phyloP scores from a whole-genome alignment of 768 basidiomycete species.

The Rhizopogon sp. region DNA sequence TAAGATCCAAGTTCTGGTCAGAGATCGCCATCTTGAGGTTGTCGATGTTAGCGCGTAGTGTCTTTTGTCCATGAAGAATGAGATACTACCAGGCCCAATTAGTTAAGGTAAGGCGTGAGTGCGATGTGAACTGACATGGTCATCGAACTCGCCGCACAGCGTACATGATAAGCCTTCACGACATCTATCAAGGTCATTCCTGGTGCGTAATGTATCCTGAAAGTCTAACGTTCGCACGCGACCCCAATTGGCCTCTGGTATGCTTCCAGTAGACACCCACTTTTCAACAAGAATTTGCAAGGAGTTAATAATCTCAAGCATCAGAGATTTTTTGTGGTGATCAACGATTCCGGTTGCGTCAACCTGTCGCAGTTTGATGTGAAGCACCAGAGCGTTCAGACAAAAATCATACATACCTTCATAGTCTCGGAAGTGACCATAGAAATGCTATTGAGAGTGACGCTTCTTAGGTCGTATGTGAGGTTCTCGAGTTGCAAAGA shows the following conservation, averaged over 20 bases:
- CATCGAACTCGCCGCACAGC: conserved; percentile 60
- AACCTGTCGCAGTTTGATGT: conserved; percentile 39
- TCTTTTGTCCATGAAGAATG: conserved; percentile 68
- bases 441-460: conserved; percentile 70
- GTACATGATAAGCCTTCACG: conserved; percentile 45
- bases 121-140: conserved; percentile 56
- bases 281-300: conserved; percentile 51
- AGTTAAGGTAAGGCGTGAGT: background rate
- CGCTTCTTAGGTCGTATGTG: conserved; percentile 60
- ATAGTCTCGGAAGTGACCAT: conserved; percentile 65
- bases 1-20: conserved; percentile 92
- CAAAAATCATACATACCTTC: conserved; percentile 47
- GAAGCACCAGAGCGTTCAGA: background rate
- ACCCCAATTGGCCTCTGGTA: conserved; percentile 84
- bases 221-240: conserved; percentile 85
- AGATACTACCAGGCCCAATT: conserved; percentile 52
- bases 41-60: conserved; percentile 70
- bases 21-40: conserved; percentile 81
- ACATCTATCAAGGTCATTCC: conserved; percentile 45
- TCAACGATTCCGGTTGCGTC: conserved; percentile 68
- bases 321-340: conserved; percentile 53
- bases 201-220: conserved; percentile 68
- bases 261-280: conserved; percentile 40
- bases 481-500: conserved; percentile 43
- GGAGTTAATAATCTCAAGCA: conserved; percentile 50